Evolutionary conservation across 2,329 filamentous ascomycete species (phyloP).

Genomic region (Boeremia exigua): DNA sequence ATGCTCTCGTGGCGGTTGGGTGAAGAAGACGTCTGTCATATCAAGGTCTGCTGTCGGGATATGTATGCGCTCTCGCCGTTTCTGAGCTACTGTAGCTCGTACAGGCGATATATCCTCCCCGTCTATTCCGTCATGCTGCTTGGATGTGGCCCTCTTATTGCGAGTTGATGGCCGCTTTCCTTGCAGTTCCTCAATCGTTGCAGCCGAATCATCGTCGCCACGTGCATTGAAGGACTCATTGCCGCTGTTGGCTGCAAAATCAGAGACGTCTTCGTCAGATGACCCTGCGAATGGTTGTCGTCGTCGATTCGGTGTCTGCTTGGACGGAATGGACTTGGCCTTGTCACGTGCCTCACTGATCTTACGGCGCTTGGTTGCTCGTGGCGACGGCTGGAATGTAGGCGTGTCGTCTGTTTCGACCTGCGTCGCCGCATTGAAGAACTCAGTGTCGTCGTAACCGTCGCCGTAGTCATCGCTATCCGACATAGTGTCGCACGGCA

Average conservation of each 20-base stretch:
- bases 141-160: conserved; percentile 21
- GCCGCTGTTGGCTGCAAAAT: conserved; percentile 14
- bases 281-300: conserved; percentile 33
- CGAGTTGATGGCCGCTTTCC: conserved; percentile 18
- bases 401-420: conserved; percentile 43
- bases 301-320: conserved; percentile 21
- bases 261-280: conserved; percentile 32
- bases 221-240: conserved; percentile 16
- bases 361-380: conserved; percentile 47
- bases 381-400: conserved; percentile 43
- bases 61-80: conserved; percentile 53
- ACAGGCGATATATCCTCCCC: conserved; percentile 25
- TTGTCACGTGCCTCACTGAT: conserved; percentile 34
- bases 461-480: conserved; percentile 67
- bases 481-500: conserved; percentile 23
- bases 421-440: conserved; percentile 66
- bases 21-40: conserved; percentile 51
- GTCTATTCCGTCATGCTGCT: conserved; percentile 15
- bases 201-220: conserved; percentile 17
- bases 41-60: conserved; percentile 49
- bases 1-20: conserved; percentile 51
- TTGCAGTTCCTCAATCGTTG: conserved; percentile 9
- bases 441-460: conserved; percentile 69
- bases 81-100: conserved; percentile 35
- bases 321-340: conserved; percentile 30